Percentiles rank a stretch among this genome's conserved stretches.
These are phyloP conservation scores for Diplocarpon rosae DNA, from an alignment of 2,329 filamentous ascomycete genomes.

Conservation along the genomic window DNA sequence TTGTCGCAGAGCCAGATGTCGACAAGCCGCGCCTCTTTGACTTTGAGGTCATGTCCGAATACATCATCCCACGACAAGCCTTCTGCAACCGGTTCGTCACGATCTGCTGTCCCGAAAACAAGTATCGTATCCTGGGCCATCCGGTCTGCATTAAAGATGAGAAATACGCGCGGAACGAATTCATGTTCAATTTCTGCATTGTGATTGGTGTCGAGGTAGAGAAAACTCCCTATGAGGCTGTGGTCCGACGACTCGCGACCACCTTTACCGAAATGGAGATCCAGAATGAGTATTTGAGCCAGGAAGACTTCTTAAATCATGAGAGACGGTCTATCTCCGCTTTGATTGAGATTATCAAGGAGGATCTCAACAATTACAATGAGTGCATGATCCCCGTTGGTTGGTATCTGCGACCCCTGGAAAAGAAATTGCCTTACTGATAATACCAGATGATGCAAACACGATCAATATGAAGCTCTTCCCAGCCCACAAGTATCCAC, in stretches of 20 bases:
- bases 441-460: constrained; percentile 65
- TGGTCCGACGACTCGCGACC: constrained; percentile 75
- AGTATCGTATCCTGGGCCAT: constrained; percentile 73
- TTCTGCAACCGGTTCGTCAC: constrained; percentile 88
- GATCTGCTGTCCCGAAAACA: constrained; percentile 58
- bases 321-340: constrained; percentile 66
- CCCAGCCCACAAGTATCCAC: constrained; percentile 66
- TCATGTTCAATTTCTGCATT: constrained; percentile 96
- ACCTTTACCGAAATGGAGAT: constrained; percentile 86
- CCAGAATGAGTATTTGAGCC: constrained; percentile 73
- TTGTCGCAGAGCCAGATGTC: constrained; percentile 38
- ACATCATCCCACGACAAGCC: constrained; percentile 88
- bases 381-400: constrained; percentile 98
- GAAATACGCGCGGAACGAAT: constrained; percentile 84
- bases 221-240: constrained; percentile 68
- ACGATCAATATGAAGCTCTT: constrained; percentile 96
- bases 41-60: constrained; percentile 79
- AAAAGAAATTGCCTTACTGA: constrained; percentile 1
- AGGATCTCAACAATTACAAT: constrained; percentile 92
- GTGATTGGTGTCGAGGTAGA: constrained; percentile 62
- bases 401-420: constrained; percentile 32
- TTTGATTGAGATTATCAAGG: constrained; percentile 66
- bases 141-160: constrained; percentile 78
- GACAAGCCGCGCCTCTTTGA: constrained; percentile 59
- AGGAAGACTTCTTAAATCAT: constrained; percentile 29